phyloP scores from a whole-genome alignment of 2,329 filamentous ascomycete species.

The Phialemoniopsis sp. region DNA sequence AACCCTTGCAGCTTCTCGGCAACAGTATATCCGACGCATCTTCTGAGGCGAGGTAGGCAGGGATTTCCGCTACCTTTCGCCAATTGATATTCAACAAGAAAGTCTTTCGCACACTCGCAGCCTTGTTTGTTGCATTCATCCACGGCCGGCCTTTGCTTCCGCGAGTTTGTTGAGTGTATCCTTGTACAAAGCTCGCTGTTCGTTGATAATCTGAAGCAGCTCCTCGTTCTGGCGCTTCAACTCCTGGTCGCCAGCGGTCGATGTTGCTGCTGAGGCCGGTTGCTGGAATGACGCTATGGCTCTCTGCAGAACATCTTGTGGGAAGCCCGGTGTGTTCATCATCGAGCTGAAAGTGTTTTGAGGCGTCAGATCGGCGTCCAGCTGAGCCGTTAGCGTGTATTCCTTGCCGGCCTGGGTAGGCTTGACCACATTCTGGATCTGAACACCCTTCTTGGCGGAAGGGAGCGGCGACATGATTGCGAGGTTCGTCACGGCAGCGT shows the following conservation, averaged over 20 bases:
- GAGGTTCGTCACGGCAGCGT: constrained; percentile 79
- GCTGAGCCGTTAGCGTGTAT: constrained; percentile 63
- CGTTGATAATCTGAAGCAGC: constrained; percentile 32
- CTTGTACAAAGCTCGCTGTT: constrained; percentile 28
- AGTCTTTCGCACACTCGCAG: too few species aligned
- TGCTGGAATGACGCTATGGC: constrained; percentile 44
- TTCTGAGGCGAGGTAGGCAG: too few species aligned
- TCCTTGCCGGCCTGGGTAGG: constrained; percentile 65
- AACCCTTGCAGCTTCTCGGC: too few species aligned
- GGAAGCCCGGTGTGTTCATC: constrained; percentile 42
- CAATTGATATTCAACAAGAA: too few species aligned
- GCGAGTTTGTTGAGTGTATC: constrained; percentile 20
- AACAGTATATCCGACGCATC: too few species aligned
- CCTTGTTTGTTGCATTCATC: background rate
- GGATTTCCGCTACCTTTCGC: too few species aligned
- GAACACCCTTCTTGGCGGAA: constrained; percentile 38
- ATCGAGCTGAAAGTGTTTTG: constrained; percentile 40
- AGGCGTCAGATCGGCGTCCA: constrained; percentile 38
- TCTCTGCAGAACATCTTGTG: constrained; percentile 39
- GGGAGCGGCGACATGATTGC: constrained; percentile 62
- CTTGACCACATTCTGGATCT: constrained; percentile 66
- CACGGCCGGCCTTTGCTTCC: constrained; percentile 14
- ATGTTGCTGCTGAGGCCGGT: constrained; percentile 11
- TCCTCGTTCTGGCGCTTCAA: constrained; percentile 28
- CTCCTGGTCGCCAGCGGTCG: constrained; percentile 25